Evolutionary conservation across 148 eudicot genomes (phyloP).

Genomic region (Amaranthus cruentus): DNA sequence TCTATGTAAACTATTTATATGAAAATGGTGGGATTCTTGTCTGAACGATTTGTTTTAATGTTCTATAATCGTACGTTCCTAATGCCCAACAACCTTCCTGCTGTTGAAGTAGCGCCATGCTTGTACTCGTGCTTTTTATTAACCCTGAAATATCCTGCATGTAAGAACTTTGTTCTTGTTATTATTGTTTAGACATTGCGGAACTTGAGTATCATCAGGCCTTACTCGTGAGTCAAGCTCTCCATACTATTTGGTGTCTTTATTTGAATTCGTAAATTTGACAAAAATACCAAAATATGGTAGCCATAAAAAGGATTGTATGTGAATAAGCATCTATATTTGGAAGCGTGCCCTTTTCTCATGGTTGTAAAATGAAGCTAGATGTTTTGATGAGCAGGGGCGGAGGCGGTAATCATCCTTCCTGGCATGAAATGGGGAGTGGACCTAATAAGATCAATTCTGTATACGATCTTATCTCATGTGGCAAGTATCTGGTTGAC

Average conservation of each 20-base stretch:
- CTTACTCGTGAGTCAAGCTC: not conserved
- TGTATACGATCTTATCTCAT: conserved; percentile 67
- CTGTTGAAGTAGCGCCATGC: not conserved
- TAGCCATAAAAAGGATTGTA: not conserved
- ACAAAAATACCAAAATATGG: not conserved
- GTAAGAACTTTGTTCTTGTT: not conserved
- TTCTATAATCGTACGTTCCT: not conserved
- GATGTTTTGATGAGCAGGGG: conserved; percentile 50
- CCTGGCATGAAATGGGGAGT: conserved; percentile 79
- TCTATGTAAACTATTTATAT: not conserved
- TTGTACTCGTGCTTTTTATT: not conserved
- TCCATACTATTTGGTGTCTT: not conserved
- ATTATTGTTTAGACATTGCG: not conserved
- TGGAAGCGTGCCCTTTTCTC: not conserved
- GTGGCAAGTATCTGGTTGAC: conserved; percentile 62
- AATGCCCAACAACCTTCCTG: not conserved
- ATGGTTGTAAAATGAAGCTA: not conserved
- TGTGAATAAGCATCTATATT: not conserved
- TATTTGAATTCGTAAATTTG: not conserved
- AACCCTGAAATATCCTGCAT: not conserved
- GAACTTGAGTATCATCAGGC: not conserved
- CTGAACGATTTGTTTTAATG: not conserved
- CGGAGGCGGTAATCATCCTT: conserved; percentile 66
- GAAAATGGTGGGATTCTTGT: not conserved
- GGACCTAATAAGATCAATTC: conserved; percentile 80